Evolutionary conservation across 169 alveolate species (phyloP).

Genomic region (Plasmodium knowlesi): DNA sequence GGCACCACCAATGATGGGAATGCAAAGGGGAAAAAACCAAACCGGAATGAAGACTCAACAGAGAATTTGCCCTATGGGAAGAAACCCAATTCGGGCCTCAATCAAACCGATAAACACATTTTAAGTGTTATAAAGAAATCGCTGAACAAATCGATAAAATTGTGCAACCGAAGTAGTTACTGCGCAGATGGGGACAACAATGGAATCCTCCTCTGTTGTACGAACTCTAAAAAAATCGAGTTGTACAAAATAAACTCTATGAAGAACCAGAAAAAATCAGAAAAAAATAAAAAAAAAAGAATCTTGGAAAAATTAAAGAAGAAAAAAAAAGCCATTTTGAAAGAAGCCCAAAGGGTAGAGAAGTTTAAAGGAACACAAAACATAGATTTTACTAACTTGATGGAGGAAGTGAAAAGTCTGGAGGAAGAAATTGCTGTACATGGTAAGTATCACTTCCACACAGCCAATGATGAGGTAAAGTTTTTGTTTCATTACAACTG

Average conservation of each 20-base stretch:
- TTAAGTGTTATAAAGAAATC: slow-evolving; percentile 9
- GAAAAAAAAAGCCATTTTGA: slow-evolving; percentile 36
- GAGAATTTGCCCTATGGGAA: background rate
- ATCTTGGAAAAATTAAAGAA: slow-evolving; percentile 56
- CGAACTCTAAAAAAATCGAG: slow-evolving; percentile 60
- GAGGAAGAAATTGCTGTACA: slow-evolving; percentile 31
- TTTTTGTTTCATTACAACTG: slow-evolving; percentile 58
- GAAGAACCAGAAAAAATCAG: slow-evolving; percentile 74
- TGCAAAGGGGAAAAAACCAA: background rate
- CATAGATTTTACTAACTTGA: slow-evolving; percentile 25
- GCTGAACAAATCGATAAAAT: background rate
- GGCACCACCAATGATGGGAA: background rate
- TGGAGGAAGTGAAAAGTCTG: slow-evolving; percentile 12
- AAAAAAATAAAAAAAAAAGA: slow-evolving; percentile 68
- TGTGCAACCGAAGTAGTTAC: slow-evolving; percentile 52
- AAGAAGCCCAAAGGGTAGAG: slow-evolving; percentile 33
- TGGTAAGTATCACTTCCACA: slow-evolving; percentile 53
- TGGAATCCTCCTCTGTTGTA: slow-evolving; percentile 62
- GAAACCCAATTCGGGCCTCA: background rate
- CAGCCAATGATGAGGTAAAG: slow-evolving; percentile 71
- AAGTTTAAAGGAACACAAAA: slow-evolving; percentile 58
- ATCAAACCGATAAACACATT: background rate
- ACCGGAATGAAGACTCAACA: background rate
- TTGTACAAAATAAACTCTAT: slow-evolving; percentile 70
- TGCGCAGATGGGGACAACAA: slow-evolving; percentile 49